Percentiles rank a stretch among this genome's conserved stretches.
These are phyloP conservation scores for Priceomyces melissophilus DNA, from an alignment of 805 yeast species.

Conservation along the genomic window DNA sequence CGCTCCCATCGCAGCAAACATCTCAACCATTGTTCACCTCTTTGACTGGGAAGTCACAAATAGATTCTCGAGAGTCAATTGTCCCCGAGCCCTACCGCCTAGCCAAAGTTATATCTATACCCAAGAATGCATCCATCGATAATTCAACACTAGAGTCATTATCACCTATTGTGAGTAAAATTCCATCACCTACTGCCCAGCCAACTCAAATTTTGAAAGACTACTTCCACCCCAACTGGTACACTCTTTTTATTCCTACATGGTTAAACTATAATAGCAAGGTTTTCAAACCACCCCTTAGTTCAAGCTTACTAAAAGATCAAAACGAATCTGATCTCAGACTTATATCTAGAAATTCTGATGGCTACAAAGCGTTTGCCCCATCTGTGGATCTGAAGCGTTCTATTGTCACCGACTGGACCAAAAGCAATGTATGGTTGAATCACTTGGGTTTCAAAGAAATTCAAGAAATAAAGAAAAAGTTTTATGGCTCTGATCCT, in stretches of 20 bases:
- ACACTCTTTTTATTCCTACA: slow-evolving; percentile 39
- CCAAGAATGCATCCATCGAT: slow-evolving; percentile 17
- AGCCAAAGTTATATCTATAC: slow-evolving; percentile 62
- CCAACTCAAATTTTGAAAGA: slow-evolving; percentile 36
- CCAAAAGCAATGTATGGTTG: slow-evolving; percentile 36
- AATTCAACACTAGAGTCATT: slow-evolving; percentile 25
- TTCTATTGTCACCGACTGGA: slow-evolving; percentile 27
- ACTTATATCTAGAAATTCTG: slow-evolving; percentile 18
- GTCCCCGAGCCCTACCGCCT: slow-evolving; percentile 65
- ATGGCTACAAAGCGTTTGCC: slow-evolving; percentile 31
- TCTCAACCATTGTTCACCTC: slow-evolving; percentile 82
- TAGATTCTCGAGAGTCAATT: slow-evolving; percentile 70
- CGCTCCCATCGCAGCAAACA: slow-evolving; percentile 41
- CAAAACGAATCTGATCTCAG: slow-evolving; percentile 16
- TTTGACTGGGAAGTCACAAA: slow-evolving; percentile 58
- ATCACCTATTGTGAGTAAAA: slow-evolving; percentile 27
- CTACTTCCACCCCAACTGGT: slow-evolving; percentile 45
- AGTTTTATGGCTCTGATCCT: slow-evolving; percentile 9
- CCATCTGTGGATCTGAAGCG: slow-evolving; percentile 34
- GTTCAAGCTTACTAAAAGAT: slow-evolving; percentile 24
- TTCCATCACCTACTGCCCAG: slow-evolving; percentile 30
- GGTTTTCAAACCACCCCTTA: slow-evolving; percentile 21
- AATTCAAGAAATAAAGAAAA: slow-evolving; percentile 25
- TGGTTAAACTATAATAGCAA: slow-evolving; percentile 36
- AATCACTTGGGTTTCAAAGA: slow-evolving; percentile 35